Evolutionary conservation across 495 filamentous ascomycete species (phyloP).

Genomic region (Elasticomyces elasticus): DNA sequence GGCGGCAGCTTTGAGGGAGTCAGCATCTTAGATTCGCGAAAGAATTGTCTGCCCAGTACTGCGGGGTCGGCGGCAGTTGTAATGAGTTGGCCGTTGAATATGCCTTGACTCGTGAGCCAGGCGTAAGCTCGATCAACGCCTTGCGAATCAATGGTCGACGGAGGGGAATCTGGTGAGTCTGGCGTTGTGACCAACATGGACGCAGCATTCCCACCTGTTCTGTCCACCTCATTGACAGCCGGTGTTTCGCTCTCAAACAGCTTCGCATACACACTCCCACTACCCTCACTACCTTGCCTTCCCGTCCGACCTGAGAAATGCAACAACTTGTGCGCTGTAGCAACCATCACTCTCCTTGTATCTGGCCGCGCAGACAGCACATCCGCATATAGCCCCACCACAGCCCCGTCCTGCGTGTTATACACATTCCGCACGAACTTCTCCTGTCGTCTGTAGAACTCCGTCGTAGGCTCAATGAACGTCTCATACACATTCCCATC

Average conservation of each 20-base stretch:
- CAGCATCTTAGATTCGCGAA: slow-evolving; percentile 64
- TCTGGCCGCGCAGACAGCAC: slow-evolving; percentile 55
- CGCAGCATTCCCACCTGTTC: slow-evolving; percentile 36
- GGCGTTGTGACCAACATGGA: slow-evolving; percentile 67
- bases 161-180: slow-evolving; percentile 45
- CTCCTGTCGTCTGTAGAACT: slow-evolving; percentile 92
- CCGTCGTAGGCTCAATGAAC: slow-evolving; percentile 86
- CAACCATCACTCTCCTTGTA: slow-evolving; percentile 61
- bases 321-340: slow-evolving; percentile 61
- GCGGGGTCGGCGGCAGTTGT: slow-evolving; percentile 35
- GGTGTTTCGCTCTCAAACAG: slow-evolving; percentile 83
- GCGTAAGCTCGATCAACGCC: slow-evolving; percentile 65
- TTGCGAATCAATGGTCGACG: slow-evolving; percentile 31
- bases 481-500: slow-evolving; percentile 93
- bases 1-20: slow-evolving; percentile 59
- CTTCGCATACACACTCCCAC: slow-evolving; percentile 69
- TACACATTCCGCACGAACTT: slow-evolving; percentile 76
- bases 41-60: slow-evolving; percentile 56
- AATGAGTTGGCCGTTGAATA: slow-evolving; percentile 74
- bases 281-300: slow-evolving; percentile 64
- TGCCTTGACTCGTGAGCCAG: slow-evolving; percentile 79
- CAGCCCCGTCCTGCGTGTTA: slow-evolving; percentile 62
- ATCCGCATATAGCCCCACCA: slow-evolving; percentile 78
- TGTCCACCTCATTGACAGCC: slow-evolving; percentile 49
- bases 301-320: slow-evolving; percentile 71